Evolutionary conservation across 192 early-diverging fungal species (phyloP).

Genomic region (Chytriomyces sp.): DNA sequence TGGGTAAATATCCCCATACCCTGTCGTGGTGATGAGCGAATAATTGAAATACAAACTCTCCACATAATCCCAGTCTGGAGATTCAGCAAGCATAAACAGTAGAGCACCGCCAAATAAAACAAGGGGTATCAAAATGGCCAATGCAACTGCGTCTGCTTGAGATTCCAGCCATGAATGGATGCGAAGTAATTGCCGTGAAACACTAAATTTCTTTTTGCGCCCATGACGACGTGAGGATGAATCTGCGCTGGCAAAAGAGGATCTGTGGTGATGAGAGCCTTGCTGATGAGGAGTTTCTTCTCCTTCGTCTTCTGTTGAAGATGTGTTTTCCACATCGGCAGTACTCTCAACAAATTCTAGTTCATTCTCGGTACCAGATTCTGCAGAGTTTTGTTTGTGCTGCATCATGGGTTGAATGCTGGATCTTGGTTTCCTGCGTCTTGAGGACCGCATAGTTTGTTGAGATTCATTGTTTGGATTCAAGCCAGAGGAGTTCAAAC

Average conservation of each 20-base stretch:
- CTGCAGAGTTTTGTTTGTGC: background rate
- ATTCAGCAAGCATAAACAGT: background rate
- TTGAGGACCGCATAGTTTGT: background rate
- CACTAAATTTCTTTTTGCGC: constrained; percentile 8
- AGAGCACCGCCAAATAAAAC: constrained; percentile 15
- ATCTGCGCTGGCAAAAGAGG: background rate
- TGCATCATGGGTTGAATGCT: no score
- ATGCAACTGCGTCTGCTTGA: constrained; percentile 21
- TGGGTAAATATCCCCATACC: constrained; percentile 41
- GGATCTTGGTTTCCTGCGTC: no score
- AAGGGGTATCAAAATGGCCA: constrained; percentile 8
- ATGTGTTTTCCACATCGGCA: background rate
- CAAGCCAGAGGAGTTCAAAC: background rate
- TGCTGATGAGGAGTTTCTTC: background rate
- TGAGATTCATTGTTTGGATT: background rate
- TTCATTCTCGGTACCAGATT: background rate
- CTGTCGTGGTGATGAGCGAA: constrained; percentile 31
- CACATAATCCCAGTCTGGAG: constrained; percentile 20
- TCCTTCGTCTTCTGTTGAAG: background rate
- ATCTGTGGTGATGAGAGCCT: background rate
- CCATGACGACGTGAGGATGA: background rate
- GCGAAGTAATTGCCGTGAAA: background rate
- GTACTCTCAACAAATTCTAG: background rate
- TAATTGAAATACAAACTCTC: constrained; percentile 36
- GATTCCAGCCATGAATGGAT: constrained; percentile 15